Evolutionary conservation across 2,329 filamentous ascomycete genomes (phyloP), one percentile per base, ranked within the genome.

Genomic region (Colletotrichum simmondsii): DNA sequence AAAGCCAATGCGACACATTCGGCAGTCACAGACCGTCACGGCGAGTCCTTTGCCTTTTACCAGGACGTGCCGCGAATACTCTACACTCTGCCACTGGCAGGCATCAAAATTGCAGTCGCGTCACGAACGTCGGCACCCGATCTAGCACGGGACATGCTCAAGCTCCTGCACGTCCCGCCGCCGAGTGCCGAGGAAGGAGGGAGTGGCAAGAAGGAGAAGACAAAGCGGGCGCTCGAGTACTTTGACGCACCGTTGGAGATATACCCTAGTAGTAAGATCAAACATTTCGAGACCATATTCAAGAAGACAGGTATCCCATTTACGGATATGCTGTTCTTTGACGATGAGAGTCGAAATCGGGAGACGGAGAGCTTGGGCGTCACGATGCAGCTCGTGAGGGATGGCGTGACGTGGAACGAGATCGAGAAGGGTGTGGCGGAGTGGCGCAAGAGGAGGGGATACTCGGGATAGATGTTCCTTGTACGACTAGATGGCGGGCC

Each of bases 321-420:
- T 78, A 89, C 93, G 75, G 94, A 98, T 60, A 97, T 98, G 92
- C 81, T 98, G 42, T 98, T 98, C 82, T 98, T 98, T 76, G 96
- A 98, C 77, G 96, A 98, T 77, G 96, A 98, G 88, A 87, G 88
- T 65, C 85, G 96, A 73, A 98, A 98, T 79, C 87, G 90, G 71
- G 95, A 98, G 79, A 96, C 97, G 1, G 91, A 92, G 84, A 85
- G 80, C 30, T 78, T 98, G 62, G 95, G 95, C 0, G 93, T 97
- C 3, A 94, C 93, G 0, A 97, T 98, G 90, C 91, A 91, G 79
- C 84, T 98, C 62, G 92, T 98, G 0, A 85, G 89, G 68, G 92
- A 97, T 80, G 95, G 95, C 0, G 91, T 98, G 66, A 92, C 89
- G 2, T 92, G 91, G 83, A 87, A 86, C 0, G 95, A 97, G 85